Conservation (phyloP, 345 rosid genomes). For the Iberis pinnata region DNA sequence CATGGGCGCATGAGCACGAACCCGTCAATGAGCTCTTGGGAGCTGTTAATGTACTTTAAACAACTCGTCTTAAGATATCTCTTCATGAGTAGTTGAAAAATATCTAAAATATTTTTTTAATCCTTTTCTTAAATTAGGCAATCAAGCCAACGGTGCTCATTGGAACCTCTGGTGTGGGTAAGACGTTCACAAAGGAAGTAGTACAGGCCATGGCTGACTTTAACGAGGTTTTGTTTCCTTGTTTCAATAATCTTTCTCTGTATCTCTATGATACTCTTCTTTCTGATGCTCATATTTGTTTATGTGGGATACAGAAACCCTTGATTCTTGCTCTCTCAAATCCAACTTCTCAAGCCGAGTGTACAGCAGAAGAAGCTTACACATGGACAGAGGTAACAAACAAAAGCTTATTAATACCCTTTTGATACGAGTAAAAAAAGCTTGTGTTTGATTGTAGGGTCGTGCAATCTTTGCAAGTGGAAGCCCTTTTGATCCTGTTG, state of each 20-base stretch:
- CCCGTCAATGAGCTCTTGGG: slow-evolving; percentile 57
- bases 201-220: slow-evolving; percentile 76
- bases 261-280: neutral
- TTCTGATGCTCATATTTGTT: slow-evolving; percentile 7
- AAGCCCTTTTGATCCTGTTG: slow-evolving; percentile 87
- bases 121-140: slow-evolving; percentile 38
- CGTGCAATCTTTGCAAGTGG: slow-evolving; percentile 94
- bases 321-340: slow-evolving; percentile 89
- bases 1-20: slow-evolving; percentile 89
- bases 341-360: slow-evolving; percentile 94
- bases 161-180: slow-evolving; percentile 93
- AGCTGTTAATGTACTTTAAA: slow-evolving; percentile 72
- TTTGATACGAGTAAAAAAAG: neutral
- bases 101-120: neutral
- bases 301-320: slow-evolving; percentile 60
- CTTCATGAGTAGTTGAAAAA: neutral
- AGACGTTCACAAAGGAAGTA: slow-evolving; percentile 84
- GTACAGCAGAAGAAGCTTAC: slow-evolving; percentile 96
- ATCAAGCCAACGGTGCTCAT: slow-evolving; percentile 88
- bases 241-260: neutral
- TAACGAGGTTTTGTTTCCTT: slow-evolving; percentile 48
- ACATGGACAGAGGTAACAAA: slow-evolving; percentile 67
- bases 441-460: slow-evolving; percentile 45
- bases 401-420: slow-evolving; percentile 7
- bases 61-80: slow-evolving; percentile 6